Percentiles rank a stretch among this genome's conserved stretches.
Evolutionary conservation across 2,329 filamentous ascomycete genomes (phyloP).

Genomic region (Escovopsis weberi): DNA sequence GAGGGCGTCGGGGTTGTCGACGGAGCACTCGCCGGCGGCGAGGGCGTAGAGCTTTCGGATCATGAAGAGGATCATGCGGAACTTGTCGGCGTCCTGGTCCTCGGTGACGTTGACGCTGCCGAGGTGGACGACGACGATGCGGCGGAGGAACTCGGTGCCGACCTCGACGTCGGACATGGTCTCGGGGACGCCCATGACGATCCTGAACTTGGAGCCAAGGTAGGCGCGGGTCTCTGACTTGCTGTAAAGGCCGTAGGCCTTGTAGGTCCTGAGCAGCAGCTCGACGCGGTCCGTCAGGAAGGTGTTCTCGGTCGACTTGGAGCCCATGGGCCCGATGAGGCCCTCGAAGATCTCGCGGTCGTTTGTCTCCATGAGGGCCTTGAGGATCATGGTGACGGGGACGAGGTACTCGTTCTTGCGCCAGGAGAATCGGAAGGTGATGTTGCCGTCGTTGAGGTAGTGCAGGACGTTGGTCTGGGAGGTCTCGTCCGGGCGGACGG

Average conservation of each 20-base stretch:
- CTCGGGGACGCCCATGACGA: slow-evolving; percentile 70
- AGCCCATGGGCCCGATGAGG: slow-evolving; percentile 64
- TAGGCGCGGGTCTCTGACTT: slow-evolving; percentile 72
- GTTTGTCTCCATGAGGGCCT: slow-evolving; percentile 89
- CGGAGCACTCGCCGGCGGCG: slow-evolving; percentile 79
- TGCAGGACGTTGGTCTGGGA: slow-evolving; percentile 96
- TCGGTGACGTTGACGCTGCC: slow-evolving; percentile 76
- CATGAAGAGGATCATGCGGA: slow-evolving; percentile 89
- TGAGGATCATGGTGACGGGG: slow-evolving; percentile 91
- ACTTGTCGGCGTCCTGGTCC: slow-evolving; percentile 79
- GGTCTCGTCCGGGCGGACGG: slow-evolving; percentile 90
- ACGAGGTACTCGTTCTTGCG: slow-evolving; percentile 94
- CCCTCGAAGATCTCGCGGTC: slow-evolving; percentile 92
- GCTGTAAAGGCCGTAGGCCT: slow-evolving; percentile 72
- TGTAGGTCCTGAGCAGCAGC: slow-evolving; percentile 82
- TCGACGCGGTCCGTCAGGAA: slow-evolving; percentile 94
- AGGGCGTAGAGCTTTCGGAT: slow-evolving; percentile 87
- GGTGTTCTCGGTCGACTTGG: slow-evolving; percentile 69
- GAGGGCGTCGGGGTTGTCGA: slow-evolving; percentile 92
- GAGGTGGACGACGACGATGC: slow-evolving; percentile 81
- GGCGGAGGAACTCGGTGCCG: slow-evolving; percentile 79
- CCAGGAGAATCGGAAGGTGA: slow-evolving; percentile 97
- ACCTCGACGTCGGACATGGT: slow-evolving; percentile 79
- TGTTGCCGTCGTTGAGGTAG: slow-evolving; percentile 88
- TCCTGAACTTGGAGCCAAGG: slow-evolving; percentile 79